Percentiles rank a stretch among this genome's conserved stretches.
These are phyloP conservation scores for Carnegiea gigantea DNA, from an alignment of 179 eudicot genomes.

Conservation along the genomic window DNA sequence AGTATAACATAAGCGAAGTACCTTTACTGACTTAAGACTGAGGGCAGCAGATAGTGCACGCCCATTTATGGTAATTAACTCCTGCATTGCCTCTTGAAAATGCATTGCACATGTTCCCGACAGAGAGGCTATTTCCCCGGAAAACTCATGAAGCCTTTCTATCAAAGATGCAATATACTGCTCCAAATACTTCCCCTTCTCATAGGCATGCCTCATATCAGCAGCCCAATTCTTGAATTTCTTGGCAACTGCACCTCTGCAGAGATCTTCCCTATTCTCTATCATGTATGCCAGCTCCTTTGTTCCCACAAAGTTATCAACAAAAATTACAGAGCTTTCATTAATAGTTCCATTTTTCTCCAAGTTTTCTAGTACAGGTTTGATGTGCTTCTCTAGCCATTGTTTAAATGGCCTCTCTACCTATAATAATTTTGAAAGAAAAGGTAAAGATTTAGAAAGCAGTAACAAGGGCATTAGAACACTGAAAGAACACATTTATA, in stretches of 20 bases:
- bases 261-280: background rate
- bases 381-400: background rate
- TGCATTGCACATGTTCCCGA: background rate
- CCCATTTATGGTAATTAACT: background rate
- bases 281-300: constrained; percentile 1
- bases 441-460: background rate
- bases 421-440: background rate
- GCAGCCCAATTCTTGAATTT: constrained; percentile 1
- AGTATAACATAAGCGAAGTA: background rate
- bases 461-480: background rate
- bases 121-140: background rate
- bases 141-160: background rate
- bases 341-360: background rate
- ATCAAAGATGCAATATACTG: background rate
- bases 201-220: background rate
- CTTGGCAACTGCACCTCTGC: background rate
- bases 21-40: background rate
- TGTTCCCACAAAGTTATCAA: constrained; percentile 3
- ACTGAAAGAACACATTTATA: background rate
- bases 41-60: background rate
- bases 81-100: background rate
- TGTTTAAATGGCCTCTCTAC: background rate
- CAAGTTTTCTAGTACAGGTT: background rate
- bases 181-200: constrained; percentile 1
- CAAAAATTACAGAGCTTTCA: background rate